phyloP scores from a whole-genome alignment of 108 stramenopile genomes.

The Chaetoceros tenuissimus region DNA sequence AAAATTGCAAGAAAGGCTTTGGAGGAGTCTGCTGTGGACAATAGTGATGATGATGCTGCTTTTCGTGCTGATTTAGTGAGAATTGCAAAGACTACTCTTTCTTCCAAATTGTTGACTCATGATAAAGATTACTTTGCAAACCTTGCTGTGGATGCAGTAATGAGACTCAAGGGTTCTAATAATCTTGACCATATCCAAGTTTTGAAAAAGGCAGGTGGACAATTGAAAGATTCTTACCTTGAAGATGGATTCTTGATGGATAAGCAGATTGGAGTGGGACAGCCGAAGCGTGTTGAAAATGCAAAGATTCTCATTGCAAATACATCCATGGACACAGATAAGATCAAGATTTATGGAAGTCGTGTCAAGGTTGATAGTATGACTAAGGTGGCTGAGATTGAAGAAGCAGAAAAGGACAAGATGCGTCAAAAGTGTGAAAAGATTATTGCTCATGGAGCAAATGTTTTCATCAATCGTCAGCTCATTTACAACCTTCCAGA shows the following conservation, averaged over 20 bases:
- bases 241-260: constrained; percentile 98
- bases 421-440: constrained; percentile 97
- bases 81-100: constrained; percentile 95
- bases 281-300: constrained; percentile 91
- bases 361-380: constrained; percentile 93
- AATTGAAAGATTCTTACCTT: constrained; percentile 90
- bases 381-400: constrained; percentile 98
- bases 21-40: constrained; percentile 47
- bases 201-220: constrained; percentile 94
- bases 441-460: constrained; percentile 95
- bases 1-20: constrained; percentile 78
- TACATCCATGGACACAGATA: constrained; percentile 99
- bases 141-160: constrained; percentile 94
- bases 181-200: constrained; percentile 97
- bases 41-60: constrained; percentile 36
- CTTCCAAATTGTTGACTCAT: constrained; percentile 90
- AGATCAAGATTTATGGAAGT: constrained; percentile 99
- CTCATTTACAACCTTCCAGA: constrained; percentile 99
- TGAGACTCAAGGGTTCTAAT: constrained; percentile 85
- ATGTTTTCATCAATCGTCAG: constrained; percentile 99
- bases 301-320: constrained; percentile 98
- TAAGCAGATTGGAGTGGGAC: constrained; percentile 94
- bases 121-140: constrained; percentile 97
- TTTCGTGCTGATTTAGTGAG: constrained; percentile 87
- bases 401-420: constrained; percentile 97